Percentiles rank a stretch among this genome's conserved stretches.
Conservation (phyloP, 768 basidiomycete species). For the Psilocybe azurescens region DNA sequence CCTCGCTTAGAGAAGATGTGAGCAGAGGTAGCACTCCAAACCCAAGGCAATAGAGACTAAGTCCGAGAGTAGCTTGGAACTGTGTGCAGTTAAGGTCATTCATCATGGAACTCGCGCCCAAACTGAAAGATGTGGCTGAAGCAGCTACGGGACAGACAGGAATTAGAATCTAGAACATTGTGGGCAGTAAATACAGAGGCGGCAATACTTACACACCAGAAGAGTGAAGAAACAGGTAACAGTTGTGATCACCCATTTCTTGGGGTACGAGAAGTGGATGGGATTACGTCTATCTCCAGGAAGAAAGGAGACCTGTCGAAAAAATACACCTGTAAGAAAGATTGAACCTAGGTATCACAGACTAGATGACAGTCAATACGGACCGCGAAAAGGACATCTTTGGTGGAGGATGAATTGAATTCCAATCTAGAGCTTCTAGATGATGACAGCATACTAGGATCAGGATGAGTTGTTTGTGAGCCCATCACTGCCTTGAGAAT, state of each 20-base stretch:
- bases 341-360: too few species aligned
- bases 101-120: conserved; percentile 64
- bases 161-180: conserved; percentile 10
- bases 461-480: too few species aligned
- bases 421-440: too few species aligned
- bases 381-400: background rate
- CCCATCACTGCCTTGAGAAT: too few species aligned
- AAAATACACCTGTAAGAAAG: background rate
- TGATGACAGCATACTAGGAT: too few species aligned
- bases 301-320: conserved; percentile 28
- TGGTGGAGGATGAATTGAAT: background rate
- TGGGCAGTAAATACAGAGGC: conserved; percentile 22
- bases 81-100: conserved; percentile 49
- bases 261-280: conserved; percentile 37
- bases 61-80: conserved; percentile 51
- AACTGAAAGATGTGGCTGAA: conserved; percentile 54
- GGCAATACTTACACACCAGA: conserved; percentile 45
- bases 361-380: background rate
- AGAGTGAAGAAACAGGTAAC: conserved; percentile 54
- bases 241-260: conserved; percentile 52
- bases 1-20: conserved; percentile 74
- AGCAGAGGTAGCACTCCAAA: conserved; percentile 69
- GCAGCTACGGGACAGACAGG: conserved; percentile 43
- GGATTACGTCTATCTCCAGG: conserved; percentile 35
- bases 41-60: conserved; percentile 61